Percentiles rank a stretch among this genome's conserved stretches.
Conservation (phyloP, 2,329 filamentous ascomycete species). For the Emericellopsis cladophorae region DNA sequence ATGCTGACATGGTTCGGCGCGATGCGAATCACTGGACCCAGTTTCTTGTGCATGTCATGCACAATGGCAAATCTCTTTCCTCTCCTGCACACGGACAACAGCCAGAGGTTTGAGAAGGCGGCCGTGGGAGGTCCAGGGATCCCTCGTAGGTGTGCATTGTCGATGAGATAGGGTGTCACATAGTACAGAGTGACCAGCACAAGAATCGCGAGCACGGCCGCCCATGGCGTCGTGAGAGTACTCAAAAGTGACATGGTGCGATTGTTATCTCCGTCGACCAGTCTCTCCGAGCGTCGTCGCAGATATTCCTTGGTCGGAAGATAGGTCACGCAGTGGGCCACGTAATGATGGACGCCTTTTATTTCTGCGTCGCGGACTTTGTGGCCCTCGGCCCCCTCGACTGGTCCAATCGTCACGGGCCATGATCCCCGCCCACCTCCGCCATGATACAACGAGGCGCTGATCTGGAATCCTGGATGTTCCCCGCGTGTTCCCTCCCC, state of each 20-base stretch:
- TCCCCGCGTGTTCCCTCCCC: too few relatives aligned
- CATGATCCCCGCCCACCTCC: too few relatives aligned
- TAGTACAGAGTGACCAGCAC: background rate
- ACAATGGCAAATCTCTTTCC: constrained; percentile 54
- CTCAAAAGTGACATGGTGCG: too few relatives aligned
- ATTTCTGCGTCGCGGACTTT: too few relatives aligned
- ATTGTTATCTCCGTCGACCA: too few relatives aligned
- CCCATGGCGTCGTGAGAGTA: background rate
- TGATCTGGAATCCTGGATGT: too few relatives aligned
- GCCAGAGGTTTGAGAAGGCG: constrained; percentile 68
- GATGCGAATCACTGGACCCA: constrained; percentile 70
- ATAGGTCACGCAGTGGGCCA: too few relatives aligned
- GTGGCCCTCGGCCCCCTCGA: background rate
- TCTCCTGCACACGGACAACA: constrained; percentile 51
- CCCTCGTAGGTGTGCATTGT: constrained; percentile 31
- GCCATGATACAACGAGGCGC: too few relatives aligned
- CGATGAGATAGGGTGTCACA: constrained; percentile 46
- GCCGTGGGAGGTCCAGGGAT: constrained; percentile 53
- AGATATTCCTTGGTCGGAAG: too few relatives aligned
- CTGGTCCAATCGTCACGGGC: background rate
- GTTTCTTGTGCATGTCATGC: constrained; percentile 60
- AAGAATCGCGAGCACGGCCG: background rate
- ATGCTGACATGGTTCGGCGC: constrained; percentile 77
- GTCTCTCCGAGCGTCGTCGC: too few relatives aligned
- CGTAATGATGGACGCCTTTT: too few relatives aligned